Evolutionary conservation across 345 rosid genomes (phyloP).

Genomic region (Microcos paniculata): DNA sequence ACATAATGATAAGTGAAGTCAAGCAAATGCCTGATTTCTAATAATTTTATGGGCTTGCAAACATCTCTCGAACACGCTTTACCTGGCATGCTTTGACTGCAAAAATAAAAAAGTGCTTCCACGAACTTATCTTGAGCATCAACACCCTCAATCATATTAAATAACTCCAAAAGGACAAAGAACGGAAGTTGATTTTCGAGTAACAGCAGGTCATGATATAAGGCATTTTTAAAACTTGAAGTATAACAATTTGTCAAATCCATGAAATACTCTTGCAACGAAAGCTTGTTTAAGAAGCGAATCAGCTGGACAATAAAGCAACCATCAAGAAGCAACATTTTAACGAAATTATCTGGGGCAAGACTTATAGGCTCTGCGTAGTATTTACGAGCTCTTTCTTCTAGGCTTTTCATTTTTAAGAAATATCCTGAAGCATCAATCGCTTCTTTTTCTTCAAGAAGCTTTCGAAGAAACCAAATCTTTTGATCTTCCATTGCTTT

Average conservation of each 20-base stretch:
- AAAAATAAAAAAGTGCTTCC: not conserved
- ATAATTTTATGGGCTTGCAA: too few relatives aligned
- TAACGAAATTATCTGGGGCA: slow-evolving; percentile 6
- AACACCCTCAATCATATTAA: not conserved
- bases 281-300: not conserved
- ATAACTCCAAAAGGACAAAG: slow-evolving; percentile 12
- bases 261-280: not conserved
- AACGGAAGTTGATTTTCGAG: slow-evolving; percentile 29
- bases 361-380: slow-evolving; percentile 10
- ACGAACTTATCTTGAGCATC: not conserved
- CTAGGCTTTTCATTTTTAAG: slow-evolving; percentile 4
- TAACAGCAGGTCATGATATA: slow-evolving; percentile 8
- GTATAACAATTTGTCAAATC: not conserved
- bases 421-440: not conserved
- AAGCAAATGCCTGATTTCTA: not conserved
- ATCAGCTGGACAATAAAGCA: slow-evolving; percentile 22
- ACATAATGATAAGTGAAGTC: not conserved
- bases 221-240: not conserved
- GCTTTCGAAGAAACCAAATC: slow-evolving; percentile 5
- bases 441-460: slow-evolving; percentile 10
- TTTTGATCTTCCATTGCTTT: slow-evolving; percentile 22
- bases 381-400: slow-evolving; percentile 26
- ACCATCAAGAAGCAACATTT: slow-evolving; percentile 37
- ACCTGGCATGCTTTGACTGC: not conserved
- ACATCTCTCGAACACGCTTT: not conserved